Percentiles rank a stretch among this genome's conserved stretches.
Evolutionary conservation across 2,329 filamentous ascomycete genomes (phyloP).

Genomic region (Pseudodiploospora longispora): DNA sequence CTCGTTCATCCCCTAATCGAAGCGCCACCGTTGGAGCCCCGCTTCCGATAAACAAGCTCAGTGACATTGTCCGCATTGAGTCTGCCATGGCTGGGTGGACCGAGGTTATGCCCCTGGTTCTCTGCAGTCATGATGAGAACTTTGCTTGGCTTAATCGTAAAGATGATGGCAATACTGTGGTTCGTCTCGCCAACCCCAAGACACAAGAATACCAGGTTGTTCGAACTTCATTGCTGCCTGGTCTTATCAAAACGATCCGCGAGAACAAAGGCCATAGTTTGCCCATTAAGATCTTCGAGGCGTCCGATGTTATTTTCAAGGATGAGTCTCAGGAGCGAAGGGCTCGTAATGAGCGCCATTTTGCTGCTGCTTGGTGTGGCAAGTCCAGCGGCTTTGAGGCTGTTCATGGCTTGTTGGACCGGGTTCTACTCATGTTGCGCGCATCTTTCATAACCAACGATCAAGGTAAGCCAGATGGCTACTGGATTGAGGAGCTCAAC

Average conservation of each 20-base stretch:
- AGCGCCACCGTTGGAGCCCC: slow-evolving; percentile 80
- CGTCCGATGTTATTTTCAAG: slow-evolving; percentile 86
- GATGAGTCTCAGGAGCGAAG: slow-evolving; percentile 74
- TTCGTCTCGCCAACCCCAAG: slow-evolving; percentile 87
- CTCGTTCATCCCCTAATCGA: slow-evolving; percentile 77
- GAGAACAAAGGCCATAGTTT: slow-evolving; percentile 87
- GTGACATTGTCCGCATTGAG: slow-evolving; percentile 83
- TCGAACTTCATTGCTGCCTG: slow-evolving; percentile 76
- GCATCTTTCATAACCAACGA: slow-evolving; percentile 71
- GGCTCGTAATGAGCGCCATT: slow-evolving; percentile 87
- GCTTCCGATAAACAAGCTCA: slow-evolving; percentile 86
- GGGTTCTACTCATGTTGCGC: slow-evolving; percentile 85
- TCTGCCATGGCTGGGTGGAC: slow-evolving; percentile 92
- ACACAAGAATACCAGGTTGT: slow-evolving; percentile 90
- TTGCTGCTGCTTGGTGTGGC: slow-evolving; percentile 91
- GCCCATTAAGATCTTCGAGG: slow-evolving; percentile 89
- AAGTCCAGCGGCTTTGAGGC: slow-evolving; percentile 92
- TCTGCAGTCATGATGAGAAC: slow-evolving; percentile 98
- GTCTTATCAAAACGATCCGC: slow-evolving; percentile 84
- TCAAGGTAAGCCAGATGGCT: slow-evolving; percentile 65
- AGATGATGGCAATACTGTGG: slow-evolving; percentile 75
- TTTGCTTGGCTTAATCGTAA: slow-evolving; percentile 89
- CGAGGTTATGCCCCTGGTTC: slow-evolving; percentile 90
- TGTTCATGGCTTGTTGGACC: slow-evolving; percentile 88
- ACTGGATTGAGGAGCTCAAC: slow-evolving; percentile 91